Conservation (phyloP, 2,329 filamentous ascomycete species). For the Colletotrichum ledebouriae region DNA sequence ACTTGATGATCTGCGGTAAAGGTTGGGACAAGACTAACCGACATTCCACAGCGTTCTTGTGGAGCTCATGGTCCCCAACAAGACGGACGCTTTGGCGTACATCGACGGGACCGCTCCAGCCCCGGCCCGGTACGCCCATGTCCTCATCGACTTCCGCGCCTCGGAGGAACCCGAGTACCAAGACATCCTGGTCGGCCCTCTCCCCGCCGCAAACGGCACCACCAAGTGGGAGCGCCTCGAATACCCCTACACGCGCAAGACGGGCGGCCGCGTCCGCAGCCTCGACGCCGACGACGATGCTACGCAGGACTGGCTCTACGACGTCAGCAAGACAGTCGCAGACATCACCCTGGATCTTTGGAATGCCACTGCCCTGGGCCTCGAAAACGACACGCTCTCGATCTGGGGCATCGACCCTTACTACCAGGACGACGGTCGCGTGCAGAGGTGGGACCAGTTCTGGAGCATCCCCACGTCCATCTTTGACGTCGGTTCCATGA, state of each 20-base stretch:
- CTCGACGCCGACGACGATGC: constrained; percentile 53
- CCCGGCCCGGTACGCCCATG: constrained; percentile 59
- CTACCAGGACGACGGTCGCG: constrained; percentile 56
- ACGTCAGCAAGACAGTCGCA: constrained; percentile 47
- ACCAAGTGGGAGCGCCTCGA: constrained; percentile 55
- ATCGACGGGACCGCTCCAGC: constrained; percentile 54
- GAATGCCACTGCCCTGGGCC: constrained; percentile 53
- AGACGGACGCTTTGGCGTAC: constrained; percentile 61
- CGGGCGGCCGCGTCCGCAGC: constrained; percentile 54
- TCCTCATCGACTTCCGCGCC: constrained; percentile 56
- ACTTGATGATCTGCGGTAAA: accelerated
- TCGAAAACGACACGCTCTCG: constrained; percentile 57
- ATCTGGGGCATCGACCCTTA: constrained; percentile 59
- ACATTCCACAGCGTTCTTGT: constrained; percentile 45
- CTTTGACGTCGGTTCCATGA: constrained; percentile 58
- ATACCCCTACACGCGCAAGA: constrained; percentile 58
- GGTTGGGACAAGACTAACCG: neutral
- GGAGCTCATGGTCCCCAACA: constrained; percentile 62
- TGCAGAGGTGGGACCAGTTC: constrained; percentile 63
- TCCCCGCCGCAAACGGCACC: constrained; percentile 58
- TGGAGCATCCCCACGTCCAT: constrained; percentile 54
- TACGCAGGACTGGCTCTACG: constrained; percentile 52
- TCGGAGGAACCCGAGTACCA: constrained; percentile 54
- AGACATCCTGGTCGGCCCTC: constrained; percentile 63
- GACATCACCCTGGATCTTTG: constrained; percentile 61